These are phyloP conservation scores for Urtica urens DNA, from an alignment of 306 rosid species.

Conservation along the genomic window DNA sequence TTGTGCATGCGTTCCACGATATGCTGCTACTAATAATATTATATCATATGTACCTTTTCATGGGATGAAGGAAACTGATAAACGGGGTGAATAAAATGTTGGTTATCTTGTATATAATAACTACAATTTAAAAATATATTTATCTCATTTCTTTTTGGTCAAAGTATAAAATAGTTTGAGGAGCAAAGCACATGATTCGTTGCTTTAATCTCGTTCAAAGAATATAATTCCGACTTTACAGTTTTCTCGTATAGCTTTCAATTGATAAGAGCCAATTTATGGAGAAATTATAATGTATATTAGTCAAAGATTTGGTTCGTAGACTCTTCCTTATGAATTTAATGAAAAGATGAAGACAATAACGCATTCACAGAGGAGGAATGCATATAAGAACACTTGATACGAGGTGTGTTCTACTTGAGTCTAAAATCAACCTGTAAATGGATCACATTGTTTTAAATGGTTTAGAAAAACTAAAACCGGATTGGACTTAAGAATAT, in stretches of 20 bases:
- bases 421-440: too few species aligned
- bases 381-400: too few species aligned
- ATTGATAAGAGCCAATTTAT: not conserved
- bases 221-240: slow-evolving; percentile 3
- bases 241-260: slow-evolving; percentile 1
- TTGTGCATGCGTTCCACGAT: slow-evolving; percentile 6
- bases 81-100: not conserved
- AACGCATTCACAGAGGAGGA: too few species aligned
- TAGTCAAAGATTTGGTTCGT: slow-evolving; percentile 7
- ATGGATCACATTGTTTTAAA: too few species aligned
- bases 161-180: not conserved
- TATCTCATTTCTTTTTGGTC: not conserved
- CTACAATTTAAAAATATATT: not conserved
- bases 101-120: not conserved
- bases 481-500: too few species aligned
- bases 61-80: not conserved
- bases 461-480: too few species aligned
- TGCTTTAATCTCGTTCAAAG: not conserved
- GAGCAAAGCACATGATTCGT: slow-evolving; percentile 7
- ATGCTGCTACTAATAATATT: too few species aligned
- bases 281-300: not conserved
- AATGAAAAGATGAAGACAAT: too few species aligned
- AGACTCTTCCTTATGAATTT: not conserved
- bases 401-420: too few species aligned
- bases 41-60: slow-evolving; percentile 2